A percentile compares a stretch with the other conserved stretches of the same genome.
These are phyloP conservation scores for Ophiostoma angusticollis DNA, from an alignment of 2,329 filamentous ascomycete genomes.

Conservation along the genomic window DNA sequence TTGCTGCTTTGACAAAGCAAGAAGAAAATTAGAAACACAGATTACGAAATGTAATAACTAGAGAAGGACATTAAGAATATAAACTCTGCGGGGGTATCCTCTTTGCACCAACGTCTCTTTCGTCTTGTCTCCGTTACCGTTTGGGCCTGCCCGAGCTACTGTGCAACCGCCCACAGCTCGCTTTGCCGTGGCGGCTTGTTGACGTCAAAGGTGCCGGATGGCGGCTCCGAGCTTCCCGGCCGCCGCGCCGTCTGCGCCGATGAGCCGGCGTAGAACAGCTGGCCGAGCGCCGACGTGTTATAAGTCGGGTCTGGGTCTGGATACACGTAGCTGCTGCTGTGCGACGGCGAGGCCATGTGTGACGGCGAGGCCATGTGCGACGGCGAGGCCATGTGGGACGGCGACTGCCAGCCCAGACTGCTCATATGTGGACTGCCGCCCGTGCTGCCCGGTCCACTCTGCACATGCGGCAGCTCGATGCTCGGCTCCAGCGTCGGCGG, in stretches of 20 bases:
- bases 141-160: conserved; percentile 23
- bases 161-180: conserved; percentile 40
- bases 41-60: too few species aligned
- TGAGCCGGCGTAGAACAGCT: conserved; percentile 58
- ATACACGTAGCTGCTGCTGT: conserved; percentile 49
- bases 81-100: too few species aligned
- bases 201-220: conserved; percentile 2
- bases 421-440: conserved; percentile 77
- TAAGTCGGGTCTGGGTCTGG: conserved; percentile 64
- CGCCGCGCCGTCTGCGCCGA: conserved; percentile 34
- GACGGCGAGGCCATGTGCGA: conserved; percentile 29
- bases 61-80: too few species aligned
- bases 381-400: conserved; percentile 58
- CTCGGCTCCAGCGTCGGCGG: conserved; percentile 77
- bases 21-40: too few species aligned
- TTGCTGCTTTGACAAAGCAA: too few species aligned
- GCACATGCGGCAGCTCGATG: conserved; percentile 55
- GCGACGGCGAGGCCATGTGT: conserved; percentile 5
- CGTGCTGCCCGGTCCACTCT: conserved; percentile 37
- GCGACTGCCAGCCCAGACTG: conserved; percentile 75
- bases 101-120: too few species aligned
- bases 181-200: conserved; percentile 35
- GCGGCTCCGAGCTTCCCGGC: conserved; percentile 61
- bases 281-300: conserved; percentile 44
- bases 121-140: too few species aligned